Evolutionary conservation across 2,329 filamentous ascomycete species (phyloP), one percentile per base, ranked within the genome.

Genomic region (Colletotrichum trifolii): DNA sequence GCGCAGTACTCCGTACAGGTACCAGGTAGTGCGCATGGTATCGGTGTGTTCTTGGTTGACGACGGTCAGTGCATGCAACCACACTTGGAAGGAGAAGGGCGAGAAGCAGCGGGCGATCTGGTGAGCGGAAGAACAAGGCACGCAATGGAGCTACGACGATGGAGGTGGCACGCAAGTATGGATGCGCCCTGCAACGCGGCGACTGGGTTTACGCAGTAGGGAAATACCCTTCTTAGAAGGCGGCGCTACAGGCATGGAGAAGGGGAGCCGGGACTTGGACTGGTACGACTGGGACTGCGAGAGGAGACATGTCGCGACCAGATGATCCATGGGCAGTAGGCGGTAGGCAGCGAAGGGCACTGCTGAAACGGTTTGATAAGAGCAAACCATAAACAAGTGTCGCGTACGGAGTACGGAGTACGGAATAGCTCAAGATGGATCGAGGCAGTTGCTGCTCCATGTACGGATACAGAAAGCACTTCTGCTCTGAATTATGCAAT

Each of bases 1-100:
- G 4, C 25, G 25, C 4, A 25, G 4, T 25, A 25, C 25, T 25
- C 25, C 25, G 4, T 25, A 25, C 25, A 25, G 25, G 25, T 25
- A 25, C 3, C 25, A 25, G 25, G 25, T 25, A 25, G 25, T 25
- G 59, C 64, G 64, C 60, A 64, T 59, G 49, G 60, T 54, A 36
- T 53, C 60, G 43, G 60, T 43, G 50, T 53, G 60, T 52, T 64
- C 60, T 64, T 58, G 53, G 48, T 53, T 53, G 25, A 60, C 49
- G 53, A 60, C 50, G 62, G 70, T 68, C 76, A 78, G 77, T 76
- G 77, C 76, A 79, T 77, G 78, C 77, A 76, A 76, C 81, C 80
- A 73, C 77, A 80, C 78, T 81, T 76, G 81, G 81, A 82, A 83
- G 81, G 80, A 82, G 81, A 78, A 76, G 73, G 72, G 73, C 72